phyloP scores from a whole-genome alignment of 148 eudicot species.

The Suaeda aralocaspica region DNA sequence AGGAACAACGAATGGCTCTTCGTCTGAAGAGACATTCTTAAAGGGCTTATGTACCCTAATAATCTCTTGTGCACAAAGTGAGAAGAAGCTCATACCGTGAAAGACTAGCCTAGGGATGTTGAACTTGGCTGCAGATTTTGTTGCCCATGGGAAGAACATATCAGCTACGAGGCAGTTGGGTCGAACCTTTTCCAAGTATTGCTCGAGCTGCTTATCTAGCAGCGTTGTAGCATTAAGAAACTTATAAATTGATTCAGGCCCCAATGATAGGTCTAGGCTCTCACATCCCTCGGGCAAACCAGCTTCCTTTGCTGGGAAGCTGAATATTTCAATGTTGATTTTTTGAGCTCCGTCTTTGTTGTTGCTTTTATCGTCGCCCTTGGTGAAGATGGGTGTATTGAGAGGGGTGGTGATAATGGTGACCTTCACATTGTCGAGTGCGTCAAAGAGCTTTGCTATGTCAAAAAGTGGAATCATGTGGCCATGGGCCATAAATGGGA shows the following conservation, averaged over 20 bases:
- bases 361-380: constrained; percentile 6
- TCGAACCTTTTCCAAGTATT: constrained; percentile 25
- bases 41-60: constrained; percentile 22
- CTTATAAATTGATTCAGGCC: background rate
- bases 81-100: constrained; percentile 30
- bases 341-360: background rate
- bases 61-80: constrained; percentile 17
- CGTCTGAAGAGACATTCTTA: constrained; percentile 12
- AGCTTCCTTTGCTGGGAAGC: constrained; percentile 32
- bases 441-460: constrained; percentile 35
- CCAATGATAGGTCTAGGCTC: constrained; percentile 20
- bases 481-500: constrained; percentile 53
- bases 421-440: constrained; percentile 32
- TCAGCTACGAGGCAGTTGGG: constrained; percentile 31
- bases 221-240: constrained; percentile 30
- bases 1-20: constrained; percentile 24
- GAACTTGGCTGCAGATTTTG: constrained; percentile 29
- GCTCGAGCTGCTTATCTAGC: constrained; percentile 31
- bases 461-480: constrained; percentile 54
- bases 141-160: constrained; percentile 35
- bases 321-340: constrained; percentile 21
- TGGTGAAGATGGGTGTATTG: constrained; percentile 31
- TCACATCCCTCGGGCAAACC: constrained; percentile 44
- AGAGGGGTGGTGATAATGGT: constrained; percentile 61
- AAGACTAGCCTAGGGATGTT: constrained; percentile 30